phyloP scores from a whole-genome alignment of 352 stramenopile genomes.

The Pythium phragmitis region DNA sequence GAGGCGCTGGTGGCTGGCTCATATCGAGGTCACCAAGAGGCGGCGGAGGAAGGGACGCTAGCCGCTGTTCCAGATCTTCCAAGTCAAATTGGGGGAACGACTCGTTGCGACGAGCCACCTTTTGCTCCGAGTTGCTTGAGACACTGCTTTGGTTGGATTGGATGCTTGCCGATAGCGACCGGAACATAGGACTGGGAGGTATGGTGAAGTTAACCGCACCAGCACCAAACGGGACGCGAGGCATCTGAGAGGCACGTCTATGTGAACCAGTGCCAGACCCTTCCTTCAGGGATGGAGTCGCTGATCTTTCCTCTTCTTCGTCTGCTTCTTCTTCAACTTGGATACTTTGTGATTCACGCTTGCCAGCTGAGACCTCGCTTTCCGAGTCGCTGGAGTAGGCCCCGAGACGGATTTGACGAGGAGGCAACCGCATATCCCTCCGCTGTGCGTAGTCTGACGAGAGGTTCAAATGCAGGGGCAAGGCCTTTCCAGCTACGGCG shows the following conservation, averaged over 20 bases:
- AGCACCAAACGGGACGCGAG: neutral
- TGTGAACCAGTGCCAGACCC: no score
- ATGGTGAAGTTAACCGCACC: conserved; percentile 7
- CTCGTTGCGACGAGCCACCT: neutral
- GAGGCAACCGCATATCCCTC: conserved; percentile 41
- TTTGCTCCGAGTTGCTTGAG: neutral
- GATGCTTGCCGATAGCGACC: neutral
- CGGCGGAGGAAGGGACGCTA: conserved; percentile 33
- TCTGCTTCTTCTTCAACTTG: neutral
- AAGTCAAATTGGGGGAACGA: conserved; percentile 14
- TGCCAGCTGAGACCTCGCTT: neutral
- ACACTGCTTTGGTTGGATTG: neutral
- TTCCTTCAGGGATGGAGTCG: neutral
- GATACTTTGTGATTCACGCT: neutral
- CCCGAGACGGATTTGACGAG: conserved; percentile 12
- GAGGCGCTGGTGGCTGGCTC: conserved; percentile 39
- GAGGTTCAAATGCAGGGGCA: conserved; percentile 49
- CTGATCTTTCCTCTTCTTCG: neutral
- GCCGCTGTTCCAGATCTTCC: conserved; percentile 26
- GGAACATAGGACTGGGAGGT: conserved; percentile 8
- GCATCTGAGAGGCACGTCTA: neutral
- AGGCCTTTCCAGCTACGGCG: conserved; percentile 32
- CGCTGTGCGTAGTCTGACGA: conserved; percentile 32
- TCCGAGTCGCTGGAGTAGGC: conserved; percentile 14
- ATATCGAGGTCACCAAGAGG: conserved; percentile 45